A percentile compares a stretch with the other conserved stretches of the same genome.
Evolutionary conservation across 2,329 filamentous ascomycete genomes (phyloP).

Genomic region (Penicillium italicum): DNA sequence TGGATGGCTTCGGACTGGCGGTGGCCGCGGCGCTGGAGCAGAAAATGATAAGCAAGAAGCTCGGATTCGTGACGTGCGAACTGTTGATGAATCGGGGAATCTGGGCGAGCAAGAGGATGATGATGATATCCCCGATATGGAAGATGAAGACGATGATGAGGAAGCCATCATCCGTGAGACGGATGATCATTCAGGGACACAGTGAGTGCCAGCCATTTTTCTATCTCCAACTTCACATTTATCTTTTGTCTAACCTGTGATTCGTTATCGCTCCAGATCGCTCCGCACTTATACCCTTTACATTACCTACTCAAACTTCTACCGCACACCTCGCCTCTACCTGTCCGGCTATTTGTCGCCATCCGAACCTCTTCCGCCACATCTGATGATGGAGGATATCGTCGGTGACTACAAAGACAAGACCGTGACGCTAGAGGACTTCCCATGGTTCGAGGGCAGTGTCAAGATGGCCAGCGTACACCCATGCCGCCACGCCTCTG

Average conservation of each 20-base stretch:
- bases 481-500: slow-evolving; percentile 92
- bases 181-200: slow-evolving; percentile 46
- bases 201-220: slow-evolving; percentile 45
- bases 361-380: slow-evolving; percentile 75
- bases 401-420: slow-evolving; percentile 97
- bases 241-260: slow-evolving; percentile 9
- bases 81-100: slow-evolving; percentile 84
- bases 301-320: slow-evolving; percentile 96
- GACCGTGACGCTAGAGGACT: slow-evolving; percentile 96
- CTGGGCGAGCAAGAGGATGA: slow-evolving; percentile 66
- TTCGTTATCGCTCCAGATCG: slow-evolving; percentile 51
- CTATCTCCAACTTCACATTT: background rate
- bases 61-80: slow-evolving; percentile 75
- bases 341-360: slow-evolving; percentile 81
- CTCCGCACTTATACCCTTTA: slow-evolving; percentile 95
- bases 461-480: slow-evolving; percentile 97
- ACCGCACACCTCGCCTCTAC: slow-evolving; percentile 91
- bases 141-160: slow-evolving; percentile 89
- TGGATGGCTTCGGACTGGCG: slow-evolving; percentile 88
- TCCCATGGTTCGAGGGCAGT: slow-evolving; percentile 85
- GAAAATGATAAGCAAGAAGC: slow-evolving; percentile 64
- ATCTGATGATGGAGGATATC: slow-evolving; percentile 93
- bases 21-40: slow-evolving; percentile 52
- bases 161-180: slow-evolving; percentile 91
- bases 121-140: slow-evolving; percentile 94